Evolutionary conservation across 345 rosid species (phyloP).

Genomic region (Brassica nigra): DNA sequence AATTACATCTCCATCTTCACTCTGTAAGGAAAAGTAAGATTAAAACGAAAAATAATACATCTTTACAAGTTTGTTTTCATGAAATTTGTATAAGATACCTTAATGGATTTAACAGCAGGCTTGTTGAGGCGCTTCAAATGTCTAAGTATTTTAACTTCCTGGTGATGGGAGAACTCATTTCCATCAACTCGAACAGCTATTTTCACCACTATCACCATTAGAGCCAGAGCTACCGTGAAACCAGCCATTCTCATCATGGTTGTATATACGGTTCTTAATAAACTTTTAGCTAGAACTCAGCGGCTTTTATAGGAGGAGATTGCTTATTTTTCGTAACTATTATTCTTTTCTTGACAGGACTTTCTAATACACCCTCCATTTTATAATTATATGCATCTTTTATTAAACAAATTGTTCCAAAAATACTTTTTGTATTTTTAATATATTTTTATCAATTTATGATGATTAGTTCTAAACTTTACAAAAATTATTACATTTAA

Average conservation of each 20-base stretch:
- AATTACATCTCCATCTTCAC: conserved; percentile 42
- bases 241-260: conserved; percentile 1
- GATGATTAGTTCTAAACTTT: no score
- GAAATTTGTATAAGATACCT: conserved; percentile 42
- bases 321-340: not conserved
- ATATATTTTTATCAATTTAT: no score
- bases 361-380: no score
- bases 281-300: not conserved
- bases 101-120: conserved; percentile 56
- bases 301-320: conserved; percentile 23
- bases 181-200: conserved; percentile 10
- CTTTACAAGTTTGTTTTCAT: not conserved
- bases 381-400: no score
- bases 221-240: conserved; percentile 12
- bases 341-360: not conserved
- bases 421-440: no score
- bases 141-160: conserved; percentile 41
- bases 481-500: no score
- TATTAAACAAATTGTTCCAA: no score
- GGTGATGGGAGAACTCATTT: not conserved
- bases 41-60: not conserved
- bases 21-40: conserved; percentile 16
- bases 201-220: not conserved
- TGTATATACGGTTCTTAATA: not conserved
- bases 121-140: conserved; percentile 66